phyloP scores from a whole-genome alignment of 352 stramenopile species.

The Globisporangium lucens region DNA sequence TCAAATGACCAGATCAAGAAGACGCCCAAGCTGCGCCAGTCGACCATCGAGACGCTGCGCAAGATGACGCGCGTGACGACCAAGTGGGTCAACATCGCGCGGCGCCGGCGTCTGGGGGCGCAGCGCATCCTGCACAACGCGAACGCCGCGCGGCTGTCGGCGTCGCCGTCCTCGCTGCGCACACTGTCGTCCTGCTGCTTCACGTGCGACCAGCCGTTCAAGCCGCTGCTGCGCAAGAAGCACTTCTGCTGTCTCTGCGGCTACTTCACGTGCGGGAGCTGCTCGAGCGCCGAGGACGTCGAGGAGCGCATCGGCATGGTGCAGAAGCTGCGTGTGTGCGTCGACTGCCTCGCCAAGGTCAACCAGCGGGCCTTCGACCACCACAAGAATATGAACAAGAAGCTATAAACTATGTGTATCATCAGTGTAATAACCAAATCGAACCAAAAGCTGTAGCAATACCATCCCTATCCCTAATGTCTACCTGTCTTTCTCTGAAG shows the following conservation, averaged over 20 bases:
- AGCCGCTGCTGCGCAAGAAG: slow-evolving; percentile 21
- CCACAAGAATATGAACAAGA: background rate
- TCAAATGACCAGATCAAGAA: background rate
- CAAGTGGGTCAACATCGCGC: slow-evolving; percentile 21
- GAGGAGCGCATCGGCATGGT: slow-evolving; percentile 44
- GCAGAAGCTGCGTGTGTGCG: slow-evolving; percentile 33
- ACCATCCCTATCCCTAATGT: background rate
- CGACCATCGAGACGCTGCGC: slow-evolving; percentile 17
- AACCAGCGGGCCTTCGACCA: slow-evolving; percentile 7
- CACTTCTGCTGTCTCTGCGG: slow-evolving; percentile 46
- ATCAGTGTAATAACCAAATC: slow-evolving; percentile 9
- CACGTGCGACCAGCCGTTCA: slow-evolving; percentile 18
- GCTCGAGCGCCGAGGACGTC: slow-evolving; percentile 35
- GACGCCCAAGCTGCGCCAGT: background rate
- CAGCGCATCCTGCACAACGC: slow-evolving; percentile 9
- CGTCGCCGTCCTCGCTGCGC: slow-evolving; percentile 11
- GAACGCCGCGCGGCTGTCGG: background rate
- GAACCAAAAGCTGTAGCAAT: background rate
- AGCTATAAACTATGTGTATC: slow-evolving; percentile 15
- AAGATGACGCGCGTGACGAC: slow-evolving; percentile 14
- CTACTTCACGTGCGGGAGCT: slow-evolving; percentile 32
- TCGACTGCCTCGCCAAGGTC: slow-evolving; percentile 33
- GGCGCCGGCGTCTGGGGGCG: slow-evolving; percentile 21
- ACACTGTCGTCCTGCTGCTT: slow-evolving; percentile 19
- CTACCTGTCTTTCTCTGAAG: background rate